phyloP scores from a whole-genome alignment of 179 eudicot genomes.

The Heliamphora pulchella region DNA sequence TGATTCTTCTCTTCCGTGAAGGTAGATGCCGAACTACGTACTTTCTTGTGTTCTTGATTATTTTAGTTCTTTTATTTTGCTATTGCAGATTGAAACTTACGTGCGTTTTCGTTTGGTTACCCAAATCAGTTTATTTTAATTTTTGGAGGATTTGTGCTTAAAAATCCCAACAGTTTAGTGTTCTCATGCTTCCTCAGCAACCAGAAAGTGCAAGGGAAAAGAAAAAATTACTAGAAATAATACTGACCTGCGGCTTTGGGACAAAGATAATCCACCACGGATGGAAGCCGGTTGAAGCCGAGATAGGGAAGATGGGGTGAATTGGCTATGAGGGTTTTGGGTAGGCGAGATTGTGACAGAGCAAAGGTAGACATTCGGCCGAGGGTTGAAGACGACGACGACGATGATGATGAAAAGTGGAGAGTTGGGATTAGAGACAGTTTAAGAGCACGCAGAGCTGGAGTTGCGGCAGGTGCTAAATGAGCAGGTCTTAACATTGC shows the following conservation, averaged over 20 bases:
- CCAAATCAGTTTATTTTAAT: neutral
- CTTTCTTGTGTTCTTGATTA: too few species aligned
- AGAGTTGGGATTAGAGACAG: constrained; percentile 11
- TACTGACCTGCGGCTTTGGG: constrained; percentile 28
- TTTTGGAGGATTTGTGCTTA: too few species aligned
- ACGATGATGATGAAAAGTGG: constrained; percentile 3
- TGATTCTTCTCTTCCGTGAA: too few species aligned
- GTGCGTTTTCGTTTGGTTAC: too few species aligned
- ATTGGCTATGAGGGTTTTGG: neutral
- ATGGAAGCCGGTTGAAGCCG: constrained; percentile 17
- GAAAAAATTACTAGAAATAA: neutral
- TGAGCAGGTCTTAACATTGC: constrained; percentile 12
- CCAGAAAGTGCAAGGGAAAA: neutral
- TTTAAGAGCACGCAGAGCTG: constrained; percentile 6
- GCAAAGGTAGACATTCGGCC: constrained; percentile 3
- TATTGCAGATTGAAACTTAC: too few species aligned
- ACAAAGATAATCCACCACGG: constrained; percentile 30
- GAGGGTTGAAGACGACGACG: neutral
- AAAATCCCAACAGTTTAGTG: too few species aligned
- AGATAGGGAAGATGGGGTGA: constrained; percentile 12
- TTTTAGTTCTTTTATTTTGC: too few species aligned
- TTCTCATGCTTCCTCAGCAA: neutral
- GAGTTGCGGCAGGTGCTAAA: constrained; percentile 16
- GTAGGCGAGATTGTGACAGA: constrained; percentile 4
- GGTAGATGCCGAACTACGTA: too few species aligned